Conservation (phyloP, 257 asterid species). For the Paulownia fortunei region DNA sequence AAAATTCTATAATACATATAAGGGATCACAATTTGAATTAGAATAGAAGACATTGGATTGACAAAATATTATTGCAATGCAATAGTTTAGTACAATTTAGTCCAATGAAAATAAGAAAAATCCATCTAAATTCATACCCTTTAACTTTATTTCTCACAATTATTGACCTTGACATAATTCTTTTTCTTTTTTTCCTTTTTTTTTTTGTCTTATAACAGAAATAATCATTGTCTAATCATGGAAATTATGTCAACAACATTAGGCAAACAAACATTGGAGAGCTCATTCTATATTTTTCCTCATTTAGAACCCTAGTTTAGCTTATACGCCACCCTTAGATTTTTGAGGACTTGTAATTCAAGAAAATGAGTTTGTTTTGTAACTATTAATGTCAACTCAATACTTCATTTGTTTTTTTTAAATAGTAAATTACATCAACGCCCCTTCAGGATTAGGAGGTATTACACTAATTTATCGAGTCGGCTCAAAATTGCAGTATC, state of each 20-base stretch:
- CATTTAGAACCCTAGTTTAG: conserved; percentile 8
- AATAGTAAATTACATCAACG: no score
- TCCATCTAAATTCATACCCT: neutral
- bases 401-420: neutral
- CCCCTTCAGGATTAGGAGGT: no score
- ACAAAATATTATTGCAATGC: no score
- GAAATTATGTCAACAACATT: conserved; percentile 25
- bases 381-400: neutral
- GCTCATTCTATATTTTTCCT: neutral
- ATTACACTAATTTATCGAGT: no score
- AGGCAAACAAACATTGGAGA: neutral
- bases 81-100: no score
- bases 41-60: no score
- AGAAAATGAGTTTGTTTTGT: no score
- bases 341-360: neutral
- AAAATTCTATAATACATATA: no score
- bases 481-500: no score
- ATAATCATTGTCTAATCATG: neutral
- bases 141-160: neutral
- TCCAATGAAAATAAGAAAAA: no score
- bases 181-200: neutral
- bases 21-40: no score
- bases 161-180: neutral
- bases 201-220: no score
- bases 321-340: conserved; percentile 30